These are phyloP conservation scores for Leccinum broughii DNA, from an alignment of 768 basidiomycete genomes.

Conservation along the genomic window DNA sequence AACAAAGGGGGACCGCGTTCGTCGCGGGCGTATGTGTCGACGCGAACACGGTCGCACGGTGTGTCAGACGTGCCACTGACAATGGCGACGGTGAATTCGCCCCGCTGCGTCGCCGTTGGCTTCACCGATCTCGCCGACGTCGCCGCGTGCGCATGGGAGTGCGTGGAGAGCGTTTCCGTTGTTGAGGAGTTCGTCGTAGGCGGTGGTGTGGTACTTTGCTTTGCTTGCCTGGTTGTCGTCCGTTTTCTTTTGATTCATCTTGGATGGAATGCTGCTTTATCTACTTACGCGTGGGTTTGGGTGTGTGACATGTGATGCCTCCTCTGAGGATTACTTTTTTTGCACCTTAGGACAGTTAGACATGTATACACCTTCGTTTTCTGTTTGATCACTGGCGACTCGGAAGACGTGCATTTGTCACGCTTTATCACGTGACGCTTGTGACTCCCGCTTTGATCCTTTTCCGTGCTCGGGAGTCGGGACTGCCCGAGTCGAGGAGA, in stretches of 20 bases:
- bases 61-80: not conserved
- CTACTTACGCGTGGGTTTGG: too few relatives aligned
- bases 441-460: too few relatives aligned
- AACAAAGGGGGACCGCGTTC: constrained; percentile 28
- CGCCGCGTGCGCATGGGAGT: constrained; percentile 2
- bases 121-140: constrained; percentile 15
- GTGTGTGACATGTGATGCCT: too few relatives aligned
- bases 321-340: too few relatives aligned
- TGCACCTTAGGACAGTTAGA: too few relatives aligned
- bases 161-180: constrained; percentile 13
- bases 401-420: too few relatives aligned
- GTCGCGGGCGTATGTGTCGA: constrained; percentile 56
- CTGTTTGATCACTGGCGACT: too few relatives aligned
- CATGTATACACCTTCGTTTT: too few relatives aligned
- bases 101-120: constrained; percentile 30
- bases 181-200: constrained; percentile 2
- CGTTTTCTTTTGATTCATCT: not conserved
- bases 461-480: too few relatives aligned
- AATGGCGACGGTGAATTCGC: not conserved
- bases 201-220: not conserved
- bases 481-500: too few relatives aligned
- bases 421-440: too few relatives aligned
- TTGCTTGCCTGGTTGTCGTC: too few relatives aligned
- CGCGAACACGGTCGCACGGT: constrained; percentile 47
- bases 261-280: not conserved